Conservation (phyloP, 768 basidiomycete species). For the Tylopilus plumbeoviolaceoides region DNA sequence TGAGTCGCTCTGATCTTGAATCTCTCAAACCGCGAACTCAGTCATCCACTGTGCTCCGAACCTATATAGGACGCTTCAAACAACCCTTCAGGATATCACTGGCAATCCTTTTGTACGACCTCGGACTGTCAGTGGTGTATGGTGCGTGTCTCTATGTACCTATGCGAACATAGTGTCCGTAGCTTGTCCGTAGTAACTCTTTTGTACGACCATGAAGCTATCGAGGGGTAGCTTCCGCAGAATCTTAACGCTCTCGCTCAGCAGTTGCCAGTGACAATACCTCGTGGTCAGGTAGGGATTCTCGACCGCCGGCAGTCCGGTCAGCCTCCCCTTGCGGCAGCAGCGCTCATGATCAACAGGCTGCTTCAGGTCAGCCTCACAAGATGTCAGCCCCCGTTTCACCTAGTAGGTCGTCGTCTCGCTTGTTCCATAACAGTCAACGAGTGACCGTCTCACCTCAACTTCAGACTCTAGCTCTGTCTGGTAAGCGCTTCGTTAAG, state of each 20-base stretch:
- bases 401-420: background rate
- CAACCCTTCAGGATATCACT: no score
- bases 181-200: no score
- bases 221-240: no score
- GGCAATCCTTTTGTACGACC: no score
- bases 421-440: background rate
- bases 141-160: no score
- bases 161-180: no score
- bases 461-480: background rate
- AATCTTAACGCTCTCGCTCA: background rate
- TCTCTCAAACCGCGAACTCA: background rate
- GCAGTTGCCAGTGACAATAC: no score
- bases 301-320: background rate
- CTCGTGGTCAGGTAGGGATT: background rate
- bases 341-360: background rate
- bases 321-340: background rate
- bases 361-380: slow-evolving; percentile 12
- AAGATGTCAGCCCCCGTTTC: slow-evolving; percentile 14
- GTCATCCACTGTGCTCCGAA: background rate
- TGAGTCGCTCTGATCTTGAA: background rate
- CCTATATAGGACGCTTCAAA: no score
- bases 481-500: slow-evolving; percentile 9
- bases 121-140: no score
- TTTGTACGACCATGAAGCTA: no score
- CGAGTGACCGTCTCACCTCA: background rate